phyloP scores from a whole-genome alignment of 2,329 filamentous ascomycete genomes.

The Diaporthe nobilis region DNA sequence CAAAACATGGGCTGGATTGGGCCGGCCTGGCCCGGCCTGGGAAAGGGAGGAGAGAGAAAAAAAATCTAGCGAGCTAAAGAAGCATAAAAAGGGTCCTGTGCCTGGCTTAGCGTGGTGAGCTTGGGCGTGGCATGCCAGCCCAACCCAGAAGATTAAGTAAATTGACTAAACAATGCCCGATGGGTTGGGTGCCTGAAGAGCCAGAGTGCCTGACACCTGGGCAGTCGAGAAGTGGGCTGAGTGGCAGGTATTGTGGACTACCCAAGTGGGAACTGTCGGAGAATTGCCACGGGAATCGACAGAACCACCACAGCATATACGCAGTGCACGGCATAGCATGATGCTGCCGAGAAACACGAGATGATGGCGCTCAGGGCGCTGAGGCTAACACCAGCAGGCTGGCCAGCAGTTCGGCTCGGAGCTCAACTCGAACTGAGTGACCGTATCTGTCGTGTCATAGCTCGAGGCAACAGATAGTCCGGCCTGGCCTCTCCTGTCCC shows the following conservation, averaged over 20 bases:
- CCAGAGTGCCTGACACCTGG: conserved; percentile 12
- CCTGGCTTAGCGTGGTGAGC: conserved; percentile 3
- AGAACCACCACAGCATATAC: conserved; percentile 14
- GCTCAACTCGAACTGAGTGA: background rate
- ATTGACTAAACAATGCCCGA: background rate
- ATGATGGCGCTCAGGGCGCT: background rate
- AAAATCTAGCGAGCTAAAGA: background rate
- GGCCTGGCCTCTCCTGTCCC: background rate
- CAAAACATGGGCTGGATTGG: background rate
- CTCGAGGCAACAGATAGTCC: background rate
- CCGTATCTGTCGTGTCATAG: background rate
- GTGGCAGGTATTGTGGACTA: conserved; percentile 21
- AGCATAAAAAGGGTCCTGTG: conserved; percentile 22
- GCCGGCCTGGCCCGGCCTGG: background rate
- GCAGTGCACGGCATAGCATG: background rate
- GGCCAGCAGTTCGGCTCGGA: background rate
- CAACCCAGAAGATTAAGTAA: background rate
- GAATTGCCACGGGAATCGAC: background rate
- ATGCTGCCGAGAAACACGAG: conserved; percentile 15
- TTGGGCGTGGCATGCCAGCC: background rate
- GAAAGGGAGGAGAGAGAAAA: background rate
- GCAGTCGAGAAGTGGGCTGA: background rate
- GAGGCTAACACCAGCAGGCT: background rate
- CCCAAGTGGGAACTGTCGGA: conserved; percentile 28
- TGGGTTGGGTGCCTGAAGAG: background rate